phyloP scores from a whole-genome alignment of 495 filamentous ascomycete genomes.

The Talaromyces trachyspermus region DNA sequence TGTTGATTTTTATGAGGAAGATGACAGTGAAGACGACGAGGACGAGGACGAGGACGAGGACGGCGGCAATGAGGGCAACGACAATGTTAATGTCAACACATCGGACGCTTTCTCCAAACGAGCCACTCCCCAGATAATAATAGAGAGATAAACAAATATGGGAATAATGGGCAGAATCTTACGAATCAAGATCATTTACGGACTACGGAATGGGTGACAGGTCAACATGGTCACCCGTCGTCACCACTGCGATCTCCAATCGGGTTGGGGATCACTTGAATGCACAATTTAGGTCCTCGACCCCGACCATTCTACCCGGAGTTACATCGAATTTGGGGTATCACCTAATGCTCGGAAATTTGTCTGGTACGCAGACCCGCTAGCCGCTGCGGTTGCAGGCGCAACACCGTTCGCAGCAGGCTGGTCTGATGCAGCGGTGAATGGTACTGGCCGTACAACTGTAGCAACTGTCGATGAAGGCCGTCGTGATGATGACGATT shows the following conservation, averaged over 20 bases:
- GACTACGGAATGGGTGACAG: slow-evolving; percentile 2
- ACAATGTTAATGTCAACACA: too few relatives aligned
- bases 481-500: background rate
- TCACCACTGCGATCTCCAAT: slow-evolving; percentile 36
- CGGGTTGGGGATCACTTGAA: slow-evolving; percentile 45
- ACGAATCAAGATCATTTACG: background rate
- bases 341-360: slow-evolving; percentile 66
- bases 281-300: slow-evolving; percentile 59
- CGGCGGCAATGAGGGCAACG: too few relatives aligned
- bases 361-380: slow-evolving; percentile 83
- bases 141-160: background rate
- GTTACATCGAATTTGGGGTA: slow-evolving; percentile 86
- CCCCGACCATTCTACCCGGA: slow-evolving; percentile 67
- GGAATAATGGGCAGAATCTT: background rate
- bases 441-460: slow-evolving; percentile 1
- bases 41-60: slow-evolving; percentile 31
- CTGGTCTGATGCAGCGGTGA: slow-evolving; percentile 37
- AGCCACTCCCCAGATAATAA: too few relatives aligned
- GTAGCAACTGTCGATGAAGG: slow-evolving; percentile 9
- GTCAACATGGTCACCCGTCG: slow-evolving; percentile 11
- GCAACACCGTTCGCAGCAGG: slow-evolving; percentile 46
- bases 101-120: too few relatives aligned
- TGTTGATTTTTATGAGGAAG: slow-evolving; percentile 92
- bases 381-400: slow-evolving; percentile 80
- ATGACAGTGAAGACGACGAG: slow-evolving; percentile 45